A percentile compares a stretch with the other conserved stretches of the same genome.
These are phyloP conservation scores for Claviceps maximensis DNA, from an alignment of 2,329 filamentous ascomycete species.

Conservation along the genomic window DNA sequence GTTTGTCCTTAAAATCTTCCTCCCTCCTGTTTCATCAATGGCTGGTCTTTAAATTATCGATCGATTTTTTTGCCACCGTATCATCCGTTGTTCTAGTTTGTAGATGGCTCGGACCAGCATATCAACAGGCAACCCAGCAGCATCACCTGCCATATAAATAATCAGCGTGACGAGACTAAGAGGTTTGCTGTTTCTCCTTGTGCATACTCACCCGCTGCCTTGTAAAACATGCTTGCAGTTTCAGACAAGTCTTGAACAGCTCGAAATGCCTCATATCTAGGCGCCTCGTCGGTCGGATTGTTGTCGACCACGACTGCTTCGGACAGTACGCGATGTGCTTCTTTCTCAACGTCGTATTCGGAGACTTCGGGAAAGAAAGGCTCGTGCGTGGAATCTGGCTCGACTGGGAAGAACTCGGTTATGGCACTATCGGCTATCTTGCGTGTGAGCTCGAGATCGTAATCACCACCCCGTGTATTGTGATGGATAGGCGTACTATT, in stretches of 20 bases:
- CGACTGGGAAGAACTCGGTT: conserved; percentile 22
- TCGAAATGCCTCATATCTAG: conserved; percentile 19
- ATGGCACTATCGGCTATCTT: conserved; percentile 15
- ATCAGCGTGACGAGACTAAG: not conserved
- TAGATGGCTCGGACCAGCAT: conserved; percentile 24
- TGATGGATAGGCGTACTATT: conserved; percentile 15
- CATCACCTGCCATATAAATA: conserved; percentile 13
- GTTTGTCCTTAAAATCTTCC: not conserved
- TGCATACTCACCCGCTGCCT: conserved; percentile 17
- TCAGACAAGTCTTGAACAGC: conserved; percentile 19
- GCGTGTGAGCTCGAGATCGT: not conserved
- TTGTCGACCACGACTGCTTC: conserved; percentile 7
- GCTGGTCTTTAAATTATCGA: not conserved
- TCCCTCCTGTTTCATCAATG: not conserved
- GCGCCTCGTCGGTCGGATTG: not conserved
- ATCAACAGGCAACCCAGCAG: conserved; percentile 21
- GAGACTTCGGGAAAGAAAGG: conserved; percentile 10
- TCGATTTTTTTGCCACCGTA: conserved; percentile 18
- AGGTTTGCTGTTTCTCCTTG: too few relatives aligned
- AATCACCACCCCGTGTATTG: not conserved
- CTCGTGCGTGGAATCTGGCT: conserved; percentile 11
- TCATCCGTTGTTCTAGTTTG: conserved; percentile 24
- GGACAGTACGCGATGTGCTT: conserved; percentile 11
- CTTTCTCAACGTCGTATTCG: conserved; percentile 15
- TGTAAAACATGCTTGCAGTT: conserved; percentile 19